phyloP scores from a whole-genome alignment of 352 stramenopile genomes.

The Globisporangium lucens region DNA sequence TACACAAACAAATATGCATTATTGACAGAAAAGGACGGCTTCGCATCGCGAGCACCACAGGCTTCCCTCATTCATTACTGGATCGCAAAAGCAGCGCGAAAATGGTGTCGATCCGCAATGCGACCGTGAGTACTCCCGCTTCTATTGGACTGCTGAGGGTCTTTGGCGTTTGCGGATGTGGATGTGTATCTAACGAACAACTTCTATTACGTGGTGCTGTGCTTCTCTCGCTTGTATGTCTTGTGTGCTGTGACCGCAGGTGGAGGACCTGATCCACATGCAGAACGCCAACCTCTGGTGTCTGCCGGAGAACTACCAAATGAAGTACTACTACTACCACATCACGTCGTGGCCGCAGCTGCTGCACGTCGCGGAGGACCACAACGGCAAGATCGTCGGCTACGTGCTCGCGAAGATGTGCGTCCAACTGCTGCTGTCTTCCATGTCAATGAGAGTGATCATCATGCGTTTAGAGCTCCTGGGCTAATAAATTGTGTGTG shows the following conservation, averaged over 20 bases:
- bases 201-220: not conserved
- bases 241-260: slow-evolving; percentile 29
- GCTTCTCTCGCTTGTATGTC: not conserved
- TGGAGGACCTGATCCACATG: slow-evolving; percentile 97
- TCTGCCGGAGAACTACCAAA: slow-evolving; percentile 99
- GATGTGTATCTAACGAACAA: not conserved
- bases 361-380: slow-evolving; percentile 97
- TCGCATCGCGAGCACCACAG: not conserved
- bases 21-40: not conserved
- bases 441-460: not conserved
- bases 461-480: not conserved
- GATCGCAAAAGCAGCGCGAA: slow-evolving; percentile 20
- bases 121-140: slow-evolving; percentile 56
- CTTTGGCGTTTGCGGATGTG: not conserved
- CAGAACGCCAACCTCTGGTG: slow-evolving; percentile 99
- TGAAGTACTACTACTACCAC: slow-evolving; percentile 99
- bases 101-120: slow-evolving; percentile 96
- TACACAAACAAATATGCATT: not conserved
- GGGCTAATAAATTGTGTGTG: not conserved
- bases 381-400: slow-evolving; percentile 97
- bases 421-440: slow-evolving; percentile 14
- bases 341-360: slow-evolving; percentile 99
- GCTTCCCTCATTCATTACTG: slow-evolving; percentile 11
- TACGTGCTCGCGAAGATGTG: slow-evolving; percentile 99
- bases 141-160: not conserved